Conservation (phyloP, 495 filamentous ascomycete genomes). For the Cryomyces antarcticus region DNA sequence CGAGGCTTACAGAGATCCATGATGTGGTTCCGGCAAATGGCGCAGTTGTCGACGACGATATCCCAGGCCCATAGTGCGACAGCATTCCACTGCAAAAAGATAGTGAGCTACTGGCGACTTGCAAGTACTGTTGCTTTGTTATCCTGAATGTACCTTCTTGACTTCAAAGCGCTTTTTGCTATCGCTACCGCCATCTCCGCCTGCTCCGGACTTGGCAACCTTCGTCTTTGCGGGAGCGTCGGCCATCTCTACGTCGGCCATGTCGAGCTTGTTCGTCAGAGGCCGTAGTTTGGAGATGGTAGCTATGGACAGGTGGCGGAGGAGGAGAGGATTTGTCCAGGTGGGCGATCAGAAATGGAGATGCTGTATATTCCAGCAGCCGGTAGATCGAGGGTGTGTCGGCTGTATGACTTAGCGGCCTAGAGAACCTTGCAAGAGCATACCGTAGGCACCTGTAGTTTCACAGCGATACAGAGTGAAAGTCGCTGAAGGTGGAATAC, state of each 20-base stretch:
- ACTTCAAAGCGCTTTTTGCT: constrained; percentile 93
- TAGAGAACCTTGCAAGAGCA: too few species aligned
- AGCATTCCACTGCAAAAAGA: constrained; percentile 65
- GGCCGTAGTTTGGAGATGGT: background rate
- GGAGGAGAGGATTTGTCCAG: background rate
- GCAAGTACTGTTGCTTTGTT: too few species aligned
- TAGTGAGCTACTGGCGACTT: too few species aligned
- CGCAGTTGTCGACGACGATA: constrained; percentile 98
- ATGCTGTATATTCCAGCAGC: too few species aligned
- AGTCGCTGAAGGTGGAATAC: too few species aligned
- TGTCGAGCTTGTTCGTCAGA: constrained; percentile 18
- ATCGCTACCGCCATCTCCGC: constrained; percentile 33
- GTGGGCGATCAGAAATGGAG: too few species aligned
- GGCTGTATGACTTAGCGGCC: too few species aligned
- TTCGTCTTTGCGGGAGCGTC: constrained; percentile 41
- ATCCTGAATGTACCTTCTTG: constrained; percentile 53
- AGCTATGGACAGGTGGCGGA: background rate
- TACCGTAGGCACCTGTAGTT: too few species aligned
- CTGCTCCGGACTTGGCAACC: constrained; percentile 28
- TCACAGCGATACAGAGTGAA: too few species aligned
- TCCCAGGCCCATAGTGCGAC: constrained; percentile 99
- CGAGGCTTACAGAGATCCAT: constrained; percentile 78
- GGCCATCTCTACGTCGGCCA: constrained; percentile 96
- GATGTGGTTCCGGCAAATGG: constrained; percentile 98
- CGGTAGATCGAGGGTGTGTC: too few species aligned